Evolutionary conservation across 2,329 filamentous ascomycete genomes (phyloP).

Genomic region (Dactylellina sp.): DNA sequence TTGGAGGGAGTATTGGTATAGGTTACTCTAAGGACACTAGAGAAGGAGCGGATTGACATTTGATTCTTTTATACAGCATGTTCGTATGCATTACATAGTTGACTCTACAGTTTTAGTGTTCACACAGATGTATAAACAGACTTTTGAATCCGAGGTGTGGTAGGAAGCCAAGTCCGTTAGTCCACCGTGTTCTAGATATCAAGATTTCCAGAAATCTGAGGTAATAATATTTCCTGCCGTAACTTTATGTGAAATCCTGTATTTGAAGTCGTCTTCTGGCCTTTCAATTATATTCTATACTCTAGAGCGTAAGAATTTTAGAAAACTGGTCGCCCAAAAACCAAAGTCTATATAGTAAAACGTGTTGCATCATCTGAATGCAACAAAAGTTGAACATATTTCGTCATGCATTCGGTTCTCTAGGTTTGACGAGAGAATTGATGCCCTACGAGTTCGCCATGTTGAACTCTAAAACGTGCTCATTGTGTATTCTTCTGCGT

Average conservation of each 20-base stretch:
- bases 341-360: background rate
- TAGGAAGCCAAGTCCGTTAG: background rate
- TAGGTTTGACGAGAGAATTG: slow-evolving; percentile 27
- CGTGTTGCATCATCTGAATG: slow-evolving; percentile 47
- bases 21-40: background rate
- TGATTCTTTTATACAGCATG: background rate
- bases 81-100: background rate
- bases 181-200: background rate
- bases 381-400: slow-evolving; percentile 47
- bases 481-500: background rate
- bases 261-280: background rate
- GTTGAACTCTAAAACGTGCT: slow-evolving; percentile 35
- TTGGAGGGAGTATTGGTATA: too few species aligned
- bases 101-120: background rate
- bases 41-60: background rate
- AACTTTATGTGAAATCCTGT: slow-evolving; percentile 13
- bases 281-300: background rate
- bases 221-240: slow-evolving; percentile 12
- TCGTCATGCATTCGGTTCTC: slow-evolving; percentile 31
- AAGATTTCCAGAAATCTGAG: too few species aligned
- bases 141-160: background rate
- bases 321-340: too few species aligned
- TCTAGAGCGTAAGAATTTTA: too few species aligned
- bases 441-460: background rate
- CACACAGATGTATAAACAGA: background rate